These are phyloP conservation scores for Lagenidium giganteum DNA, from an alignment of 352 stramenopile genomes.

Conservation along the genomic window DNA sequence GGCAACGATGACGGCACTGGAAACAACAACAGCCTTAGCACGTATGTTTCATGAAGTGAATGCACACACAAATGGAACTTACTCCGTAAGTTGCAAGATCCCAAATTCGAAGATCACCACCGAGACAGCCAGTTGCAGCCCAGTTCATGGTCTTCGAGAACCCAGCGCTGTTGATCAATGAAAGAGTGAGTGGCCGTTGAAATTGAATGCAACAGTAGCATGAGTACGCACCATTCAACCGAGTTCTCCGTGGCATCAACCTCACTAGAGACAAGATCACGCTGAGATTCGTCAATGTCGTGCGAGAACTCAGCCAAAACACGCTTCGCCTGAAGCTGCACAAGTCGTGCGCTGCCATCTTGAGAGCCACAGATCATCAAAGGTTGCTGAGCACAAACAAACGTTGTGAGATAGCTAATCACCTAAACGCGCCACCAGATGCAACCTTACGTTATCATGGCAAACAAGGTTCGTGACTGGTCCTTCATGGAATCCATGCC, in stretches of 20 bases:
- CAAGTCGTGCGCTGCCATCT: constrained; percentile 91
- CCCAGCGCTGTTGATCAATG: constrained; percentile 59
- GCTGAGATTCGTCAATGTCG: constrained; percentile 44
- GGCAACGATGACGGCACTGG: constrained; percentile 84
- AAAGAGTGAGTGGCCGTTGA: neutral
- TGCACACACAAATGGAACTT: constrained; percentile 9
- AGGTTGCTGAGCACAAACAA: constrained; percentile 61
- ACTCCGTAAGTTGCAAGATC: constrained; percentile 88
- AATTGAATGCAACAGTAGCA: neutral
- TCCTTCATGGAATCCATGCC: constrained; percentile 81
- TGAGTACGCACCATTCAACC: constrained; percentile 66
- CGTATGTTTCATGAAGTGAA: neutral
- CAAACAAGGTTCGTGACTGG: constrained; percentile 90
- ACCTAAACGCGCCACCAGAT: neutral
- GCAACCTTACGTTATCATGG: constrained; percentile 66
- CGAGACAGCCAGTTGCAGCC: constrained; percentile 93
- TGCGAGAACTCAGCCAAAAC: constrained; percentile 87
- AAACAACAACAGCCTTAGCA: neutral
- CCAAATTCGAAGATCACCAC: constrained; percentile 95
- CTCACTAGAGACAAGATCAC: constrained; percentile 44
- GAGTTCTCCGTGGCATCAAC: constrained; percentile 66
- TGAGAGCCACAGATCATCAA: constrained; percentile 91
- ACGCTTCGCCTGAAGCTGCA: constrained; percentile 93
- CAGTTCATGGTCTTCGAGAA: constrained; percentile 94
- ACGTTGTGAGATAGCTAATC: neutral